phyloP scores from a whole-genome alignment of 2,329 filamentous ascomycete genomes.

The Hymenoscyphus infarciens region DNA sequence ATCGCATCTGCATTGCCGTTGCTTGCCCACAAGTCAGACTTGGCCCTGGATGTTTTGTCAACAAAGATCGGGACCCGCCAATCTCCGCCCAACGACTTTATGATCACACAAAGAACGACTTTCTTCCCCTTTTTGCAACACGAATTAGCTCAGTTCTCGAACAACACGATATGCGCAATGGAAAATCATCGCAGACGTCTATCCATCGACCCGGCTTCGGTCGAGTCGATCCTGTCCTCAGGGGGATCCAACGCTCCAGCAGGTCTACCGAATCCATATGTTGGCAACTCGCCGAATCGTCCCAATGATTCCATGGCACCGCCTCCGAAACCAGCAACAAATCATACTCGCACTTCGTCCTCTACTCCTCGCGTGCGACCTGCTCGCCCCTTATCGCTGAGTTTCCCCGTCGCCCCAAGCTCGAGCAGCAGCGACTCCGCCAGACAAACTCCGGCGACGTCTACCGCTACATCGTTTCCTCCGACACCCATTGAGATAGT shows the following conservation, averaged over 20 bases:
- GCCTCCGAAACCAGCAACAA: constrained; percentile 21
- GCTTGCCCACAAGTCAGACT: constrained; percentile 14
- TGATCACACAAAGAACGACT: constrained; percentile 25
- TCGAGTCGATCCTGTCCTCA: constrained; percentile 33
- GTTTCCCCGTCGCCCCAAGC: constrained; percentile 33
- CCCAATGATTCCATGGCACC: constrained; percentile 27
- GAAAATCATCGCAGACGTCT: constrained; percentile 27
- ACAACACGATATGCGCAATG: constrained; percentile 32
- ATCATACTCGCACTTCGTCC: constrained; percentile 29
- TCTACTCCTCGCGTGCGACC: constrained; percentile 25
- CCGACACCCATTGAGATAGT: constrained; percentile 26
- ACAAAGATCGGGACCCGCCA: constrained; percentile 17
- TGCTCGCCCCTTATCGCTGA: constrained; percentile 33
- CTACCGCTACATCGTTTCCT: constrained; percentile 28
- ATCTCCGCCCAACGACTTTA: constrained; percentile 22
- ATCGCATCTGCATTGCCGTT: constrained; percentile 18
- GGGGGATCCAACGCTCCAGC: constrained; percentile 24
- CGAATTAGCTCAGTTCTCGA: constrained; percentile 21
- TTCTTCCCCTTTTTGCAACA: constrained; percentile 24
- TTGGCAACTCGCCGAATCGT: constrained; percentile 29
- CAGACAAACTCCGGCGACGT: constrained; percentile 32
- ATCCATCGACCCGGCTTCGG: constrained; percentile 30
- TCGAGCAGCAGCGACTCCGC: constrained; percentile 25
- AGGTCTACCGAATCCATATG: constrained; percentile 28
- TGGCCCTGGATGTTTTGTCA: constrained; percentile 26